Base-by-base conservation (phyloP, 176 grass and related monocot genomes). In the Luzula sylvatica region DNA sequence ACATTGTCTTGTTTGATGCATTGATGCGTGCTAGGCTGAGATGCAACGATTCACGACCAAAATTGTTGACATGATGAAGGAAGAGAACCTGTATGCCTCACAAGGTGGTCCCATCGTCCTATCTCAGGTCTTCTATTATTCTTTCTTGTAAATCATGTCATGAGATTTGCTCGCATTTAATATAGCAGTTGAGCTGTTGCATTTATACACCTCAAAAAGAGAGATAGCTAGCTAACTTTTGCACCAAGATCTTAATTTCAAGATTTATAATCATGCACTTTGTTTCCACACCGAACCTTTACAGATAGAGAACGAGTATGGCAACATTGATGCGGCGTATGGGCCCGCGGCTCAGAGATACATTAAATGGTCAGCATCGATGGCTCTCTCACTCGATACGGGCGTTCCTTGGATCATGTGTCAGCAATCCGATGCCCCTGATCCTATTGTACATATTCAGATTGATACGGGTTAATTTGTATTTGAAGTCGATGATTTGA, bases 381-480 rank as follows among this genome's bases (percentile, higher is more conserved):
- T 98, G 92, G 92, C 92, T 61, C 27, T 82, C 49, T 73, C 92
- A 49, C 85, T 90, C 65, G 75, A 90, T 66, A 98, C 85, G 46
- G 81, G 92, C 72, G 92, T 98, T 16, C 92, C 92, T 2, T 98
- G 92, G 92, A 81, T 98, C 56, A 98, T 98, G 92, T 98, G 92
- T 76, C 81, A 90, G 60, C 92, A 98, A 77, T 0, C 13, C 65
- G 85, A 98, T 83, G 81, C 86, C 19, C 92, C 92, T 19, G 85
- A 86, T 19, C 81, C 85, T 7, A 56, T 98, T 53, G 92, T 98
- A 35, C 9, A 35, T 4, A 35, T 35, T 42, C 7, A 1, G 23
- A 2, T 27, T 21, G 7, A 5, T 7, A 38, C n/a, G n/a, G n/a
- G n/a, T n/a, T n/a, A n/a, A n/a, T n/a, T 43, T 11, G 3, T 35